Conservation (phyloP, 495 filamentous ascomycete species). For the Melanomma pulvis-pyrius region DNA sequence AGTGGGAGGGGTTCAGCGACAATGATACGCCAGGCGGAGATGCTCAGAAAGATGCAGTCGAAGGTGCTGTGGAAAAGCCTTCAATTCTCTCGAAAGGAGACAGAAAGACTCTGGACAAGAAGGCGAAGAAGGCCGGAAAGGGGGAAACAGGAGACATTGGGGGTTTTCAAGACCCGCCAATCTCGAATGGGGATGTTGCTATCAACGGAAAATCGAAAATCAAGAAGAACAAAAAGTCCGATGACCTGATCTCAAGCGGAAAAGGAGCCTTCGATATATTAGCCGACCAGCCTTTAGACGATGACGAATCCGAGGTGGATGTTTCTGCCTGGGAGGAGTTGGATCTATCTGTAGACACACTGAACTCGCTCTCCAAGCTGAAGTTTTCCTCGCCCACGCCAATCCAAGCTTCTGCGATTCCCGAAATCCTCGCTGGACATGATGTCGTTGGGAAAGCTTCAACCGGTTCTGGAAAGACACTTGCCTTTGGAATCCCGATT, state of each 20-base stretch:
- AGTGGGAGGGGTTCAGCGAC: slow-evolving; percentile 62
- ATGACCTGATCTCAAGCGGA: slow-evolving; percentile 29
- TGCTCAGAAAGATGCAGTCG: background rate
- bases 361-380: slow-evolving; percentile 74
- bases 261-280: slow-evolving; percentile 32
- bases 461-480: slow-evolving; percentile 82
- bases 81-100: slow-evolving; percentile 7
- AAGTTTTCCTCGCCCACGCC: slow-evolving; percentile 77
- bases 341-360: slow-evolving; percentile 66
- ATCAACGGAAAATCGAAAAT: slow-evolving; percentile 52
- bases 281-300: slow-evolving; percentile 33
- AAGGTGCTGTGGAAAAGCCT: slow-evolving; percentile 42
- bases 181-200: background rate
- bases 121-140: background rate
- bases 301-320: slow-evolving; percentile 47
- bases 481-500: slow-evolving; percentile 81
- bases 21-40: background rate
- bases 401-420: slow-evolving; percentile 78
- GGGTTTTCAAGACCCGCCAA: background rate
- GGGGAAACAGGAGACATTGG: background rate
- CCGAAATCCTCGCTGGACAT: slow-evolving; percentile 70
- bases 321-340: slow-evolving; percentile 77
- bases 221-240: slow-evolving; percentile 38
- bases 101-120: background rate
- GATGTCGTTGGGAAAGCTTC: slow-evolving; percentile 81